Base-by-base conservation (phyloP, 352 stramenopile genomes). In the Globisporangium splendens region DNA sequence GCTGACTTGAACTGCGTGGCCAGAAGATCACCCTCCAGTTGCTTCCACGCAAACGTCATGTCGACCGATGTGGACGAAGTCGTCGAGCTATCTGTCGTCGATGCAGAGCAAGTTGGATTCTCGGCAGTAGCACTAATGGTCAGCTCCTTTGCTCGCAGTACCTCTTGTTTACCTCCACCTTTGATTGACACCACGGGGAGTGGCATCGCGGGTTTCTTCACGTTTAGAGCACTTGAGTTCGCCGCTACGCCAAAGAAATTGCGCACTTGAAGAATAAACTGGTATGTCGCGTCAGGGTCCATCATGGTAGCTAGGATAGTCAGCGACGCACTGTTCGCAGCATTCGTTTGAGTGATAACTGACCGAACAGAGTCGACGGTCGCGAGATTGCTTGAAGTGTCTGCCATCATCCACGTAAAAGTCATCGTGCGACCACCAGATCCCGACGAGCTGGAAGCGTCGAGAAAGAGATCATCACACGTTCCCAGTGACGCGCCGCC, bases 381-480 rank as follows among this genome's bases (percentile, higher is more conserved):
- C 0, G 68, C 53, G 17, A n/a, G 50, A 6, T 62, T 75, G 2
- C 51, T 69, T 0, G 61, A 46, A 8, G 63, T 55, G 12, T 59
- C 61, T 0, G 65, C 52, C 1, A 87, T 55, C 17, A 85, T 66
- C 79, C 79, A 88, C 38, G 46, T 75, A 50, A 74, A 88, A 18
- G 54, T 66, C 75, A 89, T 86, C 0, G 67, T 64, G 13, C 79
- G 77, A 11, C 79, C 79, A 35, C 79, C 77, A 0, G 74, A 83
- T 33, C 79, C 79, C 0, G 73, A 75, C 0, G 79, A 87, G 17
- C 62, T 61, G 0, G 75, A 83, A 1, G 68, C 79, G 47, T 89
- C 79, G 10, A 89, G 63, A 18, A 77, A 77, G 10, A 88, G 54
- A 59, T 85, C 69, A 22, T 89, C 79, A 35, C 77, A 89, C 33